A percentile compares a stretch with the other conserved stretches of the same genome.
phyloP scores from a whole-genome alignment of 2,329 filamentous ascomycete genomes.

The Tolypocladium tropicale region DNA sequence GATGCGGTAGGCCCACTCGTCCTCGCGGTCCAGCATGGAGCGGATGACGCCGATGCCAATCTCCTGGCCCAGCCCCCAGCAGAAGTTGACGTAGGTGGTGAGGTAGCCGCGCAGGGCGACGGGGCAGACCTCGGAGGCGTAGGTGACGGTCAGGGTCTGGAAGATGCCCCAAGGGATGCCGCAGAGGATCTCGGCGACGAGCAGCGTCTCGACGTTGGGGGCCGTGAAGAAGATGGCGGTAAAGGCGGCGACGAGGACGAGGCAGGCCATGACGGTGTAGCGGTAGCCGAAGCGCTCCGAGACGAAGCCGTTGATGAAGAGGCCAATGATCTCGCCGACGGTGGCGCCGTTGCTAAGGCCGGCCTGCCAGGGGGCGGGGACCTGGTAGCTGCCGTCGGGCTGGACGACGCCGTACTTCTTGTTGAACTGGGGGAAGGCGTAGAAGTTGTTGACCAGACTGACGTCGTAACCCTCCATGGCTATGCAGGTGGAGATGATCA shows the following conservation, averaged over 20 bases:
- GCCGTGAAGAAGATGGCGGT: conserved; percentile 58
- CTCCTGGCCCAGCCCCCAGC: conserved; percentile 67
- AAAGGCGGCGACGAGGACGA: conserved; percentile 44
- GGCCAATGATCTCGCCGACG: conserved; percentile 53
- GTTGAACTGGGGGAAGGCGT: conserved; percentile 47
- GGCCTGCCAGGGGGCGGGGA: conserved; percentile 53
- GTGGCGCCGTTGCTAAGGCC: conserved; percentile 40
- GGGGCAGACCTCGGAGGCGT: conserved; percentile 64
- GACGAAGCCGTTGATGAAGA: conserved; percentile 54
- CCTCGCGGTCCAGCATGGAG: conserved; percentile 51
- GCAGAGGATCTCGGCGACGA: conserved; percentile 52
- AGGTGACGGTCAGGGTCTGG: conserved; percentile 50
- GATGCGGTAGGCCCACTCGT: conserved; percentile 61
- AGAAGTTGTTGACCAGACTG: conserved; percentile 73
- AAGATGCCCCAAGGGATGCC: conserved; percentile 55
- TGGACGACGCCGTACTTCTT: conserved; percentile 43
- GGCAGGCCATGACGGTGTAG: conserved; percentile 50
- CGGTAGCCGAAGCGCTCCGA: conserved; percentile 60
- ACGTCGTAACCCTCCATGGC: conserved; percentile 88
- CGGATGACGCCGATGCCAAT: conserved; percentile 66
- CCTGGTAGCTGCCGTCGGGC: conserved; percentile 36
- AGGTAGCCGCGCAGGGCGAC: conserved; percentile 60
- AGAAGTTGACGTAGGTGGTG: conserved; percentile 68
- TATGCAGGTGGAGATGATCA: conserved; percentile 84
- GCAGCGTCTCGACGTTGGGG: conserved; percentile 44